Conservation (phyloP, 1,284 basidiomycete genomes). For the Trichosporon faecale region DNA sequence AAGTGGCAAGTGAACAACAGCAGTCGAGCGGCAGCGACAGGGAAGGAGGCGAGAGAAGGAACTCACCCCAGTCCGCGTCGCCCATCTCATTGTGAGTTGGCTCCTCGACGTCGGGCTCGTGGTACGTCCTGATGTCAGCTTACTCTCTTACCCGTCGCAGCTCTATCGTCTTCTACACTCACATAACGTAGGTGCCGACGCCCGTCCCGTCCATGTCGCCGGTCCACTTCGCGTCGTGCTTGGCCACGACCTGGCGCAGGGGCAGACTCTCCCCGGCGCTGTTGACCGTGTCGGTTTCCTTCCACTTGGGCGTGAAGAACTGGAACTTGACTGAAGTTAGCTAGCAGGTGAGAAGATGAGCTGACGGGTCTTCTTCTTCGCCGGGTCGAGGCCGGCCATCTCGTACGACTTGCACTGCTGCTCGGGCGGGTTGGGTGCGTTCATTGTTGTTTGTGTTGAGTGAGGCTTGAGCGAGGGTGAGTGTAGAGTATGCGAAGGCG, state of each 20-base stretch:
- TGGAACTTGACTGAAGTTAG: conserved; percentile 8
- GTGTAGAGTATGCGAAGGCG: background rate
- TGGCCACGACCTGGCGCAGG: background rate
- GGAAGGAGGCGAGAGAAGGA: background rate
- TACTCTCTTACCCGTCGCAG: no score
- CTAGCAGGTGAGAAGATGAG: background rate
- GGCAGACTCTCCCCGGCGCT: background rate
- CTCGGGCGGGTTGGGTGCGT: background rate
- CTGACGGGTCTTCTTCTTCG: background rate
- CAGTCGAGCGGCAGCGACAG: background rate
- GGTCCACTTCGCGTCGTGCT: background rate
- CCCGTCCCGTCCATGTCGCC: conserved; percentile 2
- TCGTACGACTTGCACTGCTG: background rate
- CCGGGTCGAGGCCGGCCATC: background rate
- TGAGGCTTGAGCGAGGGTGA: background rate
- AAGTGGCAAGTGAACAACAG: background rate
- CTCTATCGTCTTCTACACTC: background rate
- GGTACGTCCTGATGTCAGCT: conserved; percentile 3
- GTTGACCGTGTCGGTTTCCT: background rate
- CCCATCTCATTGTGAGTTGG: background rate
- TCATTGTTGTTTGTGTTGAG: no score
- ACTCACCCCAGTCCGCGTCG: conserved; percentile 3
- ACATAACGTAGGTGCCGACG: background rate
- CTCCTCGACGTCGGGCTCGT: background rate
- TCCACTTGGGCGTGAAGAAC: conserved; percentile 8